A percentile compares a stretch with the other conserved stretches of the same genome.
These are phyloP conservation scores for Tolypocladium ovalisporum DNA, from an alignment of 2,329 filamentous ascomycete species.

Conservation along the genomic window DNA sequence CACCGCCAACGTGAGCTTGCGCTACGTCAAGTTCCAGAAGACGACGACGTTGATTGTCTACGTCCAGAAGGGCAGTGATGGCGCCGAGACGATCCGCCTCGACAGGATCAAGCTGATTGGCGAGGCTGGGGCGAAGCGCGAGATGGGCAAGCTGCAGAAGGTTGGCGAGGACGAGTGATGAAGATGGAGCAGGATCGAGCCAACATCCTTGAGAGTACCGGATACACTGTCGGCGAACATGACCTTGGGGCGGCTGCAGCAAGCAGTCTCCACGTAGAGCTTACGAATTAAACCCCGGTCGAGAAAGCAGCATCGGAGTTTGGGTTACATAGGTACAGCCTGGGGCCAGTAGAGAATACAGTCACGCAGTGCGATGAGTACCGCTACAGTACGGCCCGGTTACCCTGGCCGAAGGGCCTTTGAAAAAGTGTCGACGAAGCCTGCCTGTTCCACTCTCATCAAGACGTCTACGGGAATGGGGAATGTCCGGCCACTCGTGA, in stretches of 20 bases:
- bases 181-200: not conserved
- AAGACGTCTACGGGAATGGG: not conserved
- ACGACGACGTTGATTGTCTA: slow-evolving; percentile 80
- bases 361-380: not conserved
- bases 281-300: not conserved
- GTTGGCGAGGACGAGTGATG: slow-evolving; percentile 61
- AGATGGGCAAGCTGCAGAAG: slow-evolving; percentile 94
- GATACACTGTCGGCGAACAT: not conserved
- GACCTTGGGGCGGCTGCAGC: not conserved
- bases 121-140: slow-evolving; percentile 81
- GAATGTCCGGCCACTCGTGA: slow-evolving; percentile 33
- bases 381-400: too few species aligned
- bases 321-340: not conserved
- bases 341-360: not conserved
- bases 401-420: too few species aligned
- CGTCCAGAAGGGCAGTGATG: slow-evolving; percentile 73
- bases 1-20: slow-evolving; percentile 61
- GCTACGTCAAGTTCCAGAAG: slow-evolving; percentile 97
- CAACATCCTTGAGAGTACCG: too few species aligned
- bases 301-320: not conserved
- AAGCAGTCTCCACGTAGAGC: not conserved
- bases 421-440: too few species aligned
- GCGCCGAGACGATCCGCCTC: slow-evolving; percentile 75
- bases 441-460: not conserved
- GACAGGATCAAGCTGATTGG: slow-evolving; percentile 74